Conservation (phyloP, 2,329 filamentous ascomycete species). For the Aspergillus vadensis region DNA sequence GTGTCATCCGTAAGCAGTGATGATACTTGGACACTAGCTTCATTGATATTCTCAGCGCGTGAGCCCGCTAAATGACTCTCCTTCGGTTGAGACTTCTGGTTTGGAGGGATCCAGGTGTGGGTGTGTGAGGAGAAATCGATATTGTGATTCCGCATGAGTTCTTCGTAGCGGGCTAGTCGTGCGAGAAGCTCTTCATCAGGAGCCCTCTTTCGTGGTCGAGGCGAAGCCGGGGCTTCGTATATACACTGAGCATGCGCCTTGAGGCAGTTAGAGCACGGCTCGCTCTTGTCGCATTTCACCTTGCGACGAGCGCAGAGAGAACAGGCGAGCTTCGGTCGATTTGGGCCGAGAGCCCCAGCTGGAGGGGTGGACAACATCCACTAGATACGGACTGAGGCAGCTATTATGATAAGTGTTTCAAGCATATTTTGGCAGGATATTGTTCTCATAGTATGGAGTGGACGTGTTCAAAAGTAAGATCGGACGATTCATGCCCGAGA, state of each 20-base stretch:
- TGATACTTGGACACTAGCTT: no score
- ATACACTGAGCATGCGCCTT: conserved; percentile 61
- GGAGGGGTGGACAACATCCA: neutral
- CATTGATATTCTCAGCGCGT: no score
- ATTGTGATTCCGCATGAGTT: conserved; percentile 63
- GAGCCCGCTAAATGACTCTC: neutral
- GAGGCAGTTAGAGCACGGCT: conserved; percentile 69
- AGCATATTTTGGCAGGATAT: no score
- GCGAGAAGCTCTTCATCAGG: conserved; percentile 69
- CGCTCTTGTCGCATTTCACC: conserved; percentile 70
- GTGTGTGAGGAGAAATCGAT: conserved; percentile 57
- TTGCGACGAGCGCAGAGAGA: conserved; percentile 63
- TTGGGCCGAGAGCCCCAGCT: neutral
- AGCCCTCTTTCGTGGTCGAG: conserved; percentile 60
- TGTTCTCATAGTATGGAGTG: no score
- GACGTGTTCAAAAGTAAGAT: neutral
- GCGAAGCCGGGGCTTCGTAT: conserved; percentile 45
- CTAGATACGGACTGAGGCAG: no score
- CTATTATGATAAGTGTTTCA: no score
- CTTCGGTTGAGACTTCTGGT: neutral
- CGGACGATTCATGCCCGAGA: neutral
- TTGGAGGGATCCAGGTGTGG: neutral
- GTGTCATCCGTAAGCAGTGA: no score
- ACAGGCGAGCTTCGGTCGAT: conserved; percentile 36
- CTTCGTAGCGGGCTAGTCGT: conserved; percentile 67